These are phyloP conservation scores for Polytolypa hystricis DNA, from an alignment of 2,329 filamentous ascomycete genomes.

Conservation along the genomic window DNA sequence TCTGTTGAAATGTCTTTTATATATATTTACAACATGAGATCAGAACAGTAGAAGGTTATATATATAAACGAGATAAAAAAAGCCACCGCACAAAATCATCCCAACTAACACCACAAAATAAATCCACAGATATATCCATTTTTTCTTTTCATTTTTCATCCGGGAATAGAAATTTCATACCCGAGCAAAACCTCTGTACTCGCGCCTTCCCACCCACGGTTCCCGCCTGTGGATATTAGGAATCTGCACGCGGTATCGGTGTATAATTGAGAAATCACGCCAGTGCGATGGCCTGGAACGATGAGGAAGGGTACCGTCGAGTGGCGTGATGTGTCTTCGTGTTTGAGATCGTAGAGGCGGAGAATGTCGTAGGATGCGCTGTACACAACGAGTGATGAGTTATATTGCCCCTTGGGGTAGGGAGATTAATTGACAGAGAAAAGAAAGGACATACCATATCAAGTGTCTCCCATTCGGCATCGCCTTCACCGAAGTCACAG, in stretches of 20 bases:
- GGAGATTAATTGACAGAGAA: background rate
- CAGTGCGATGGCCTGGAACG: constrained; percentile 78
- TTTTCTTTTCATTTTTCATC: too few relatives aligned
- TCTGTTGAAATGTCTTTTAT: too few relatives aligned
- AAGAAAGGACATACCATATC: constrained; percentile 56
- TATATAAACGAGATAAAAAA: too few relatives aligned
- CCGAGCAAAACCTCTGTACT: constrained; percentile 85
- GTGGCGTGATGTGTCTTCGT: constrained; percentile 54
- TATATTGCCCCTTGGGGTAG: background rate
- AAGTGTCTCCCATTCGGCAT: constrained; percentile 92
- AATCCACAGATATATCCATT: too few relatives aligned
- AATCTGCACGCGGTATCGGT: constrained; percentile 80
- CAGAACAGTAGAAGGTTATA: too few relatives aligned
- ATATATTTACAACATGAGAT: too few relatives aligned
- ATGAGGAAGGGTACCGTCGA: constrained; percentile 91
- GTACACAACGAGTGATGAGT: constrained; percentile 12
- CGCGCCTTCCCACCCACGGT: constrained; percentile 86
- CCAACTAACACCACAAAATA: too few relatives aligned
- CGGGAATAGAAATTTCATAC: constrained; percentile 75
- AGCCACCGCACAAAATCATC: too few relatives aligned
- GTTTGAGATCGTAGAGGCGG: constrained; percentile 75
- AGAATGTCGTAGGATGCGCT: constrained; percentile 90
- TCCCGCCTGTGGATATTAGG: constrained; percentile 86
- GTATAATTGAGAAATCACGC: constrained; percentile 76
- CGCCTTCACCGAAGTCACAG: constrained; percentile 74